These are phyloP conservation scores for Sphaerobolus stellatus DNA, from an alignment of 1,284 basidiomycete genomes.

Conservation along the genomic window DNA sequence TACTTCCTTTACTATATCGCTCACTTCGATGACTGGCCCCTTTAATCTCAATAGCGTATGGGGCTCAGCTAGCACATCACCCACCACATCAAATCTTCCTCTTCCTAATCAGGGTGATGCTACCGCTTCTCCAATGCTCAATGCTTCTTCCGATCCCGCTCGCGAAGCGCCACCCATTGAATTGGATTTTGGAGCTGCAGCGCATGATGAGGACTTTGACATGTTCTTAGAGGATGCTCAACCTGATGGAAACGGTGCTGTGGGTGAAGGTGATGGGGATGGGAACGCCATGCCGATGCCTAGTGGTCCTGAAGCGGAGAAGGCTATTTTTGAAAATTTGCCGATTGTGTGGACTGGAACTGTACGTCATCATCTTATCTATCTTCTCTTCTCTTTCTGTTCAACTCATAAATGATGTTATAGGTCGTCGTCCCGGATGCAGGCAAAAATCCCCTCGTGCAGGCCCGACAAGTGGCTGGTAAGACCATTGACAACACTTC, in stretches of 20 bases:
- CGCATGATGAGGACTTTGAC: constrained; percentile 74
- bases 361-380: constrained; percentile 41
- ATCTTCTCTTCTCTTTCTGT: constrained; percentile 8
- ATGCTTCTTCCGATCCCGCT: constrained; percentile 23
- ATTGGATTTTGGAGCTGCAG: constrained; percentile 37
- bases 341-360: constrained; percentile 70
- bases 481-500: constrained; percentile 53
- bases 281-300: too few species aligned
- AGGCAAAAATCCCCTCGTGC: constrained; percentile 60
- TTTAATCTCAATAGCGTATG: constrained; percentile 75
- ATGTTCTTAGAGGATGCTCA: constrained; percentile 71
- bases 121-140: constrained; percentile 9
- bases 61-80: constrained; percentile 36
- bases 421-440: constrained; percentile 79
- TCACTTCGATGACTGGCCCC: constrained; percentile 29
- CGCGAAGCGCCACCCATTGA: constrained; percentile 35
- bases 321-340: constrained; percentile 49
- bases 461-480: constrained; percentile 72
- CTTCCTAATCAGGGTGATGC: constrained; percentile 17
- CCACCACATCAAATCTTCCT: too few species aligned
- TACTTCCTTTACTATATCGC: background rate
- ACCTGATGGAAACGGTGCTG: constrained; percentile 32
- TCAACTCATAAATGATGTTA: constrained; percentile 3
- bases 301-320: constrained; percentile 23
- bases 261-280: too few species aligned